These are phyloP conservation scores for Betula pendula DNA, from an alignment of 306 rosid species.

Conservation along the genomic window DNA sequence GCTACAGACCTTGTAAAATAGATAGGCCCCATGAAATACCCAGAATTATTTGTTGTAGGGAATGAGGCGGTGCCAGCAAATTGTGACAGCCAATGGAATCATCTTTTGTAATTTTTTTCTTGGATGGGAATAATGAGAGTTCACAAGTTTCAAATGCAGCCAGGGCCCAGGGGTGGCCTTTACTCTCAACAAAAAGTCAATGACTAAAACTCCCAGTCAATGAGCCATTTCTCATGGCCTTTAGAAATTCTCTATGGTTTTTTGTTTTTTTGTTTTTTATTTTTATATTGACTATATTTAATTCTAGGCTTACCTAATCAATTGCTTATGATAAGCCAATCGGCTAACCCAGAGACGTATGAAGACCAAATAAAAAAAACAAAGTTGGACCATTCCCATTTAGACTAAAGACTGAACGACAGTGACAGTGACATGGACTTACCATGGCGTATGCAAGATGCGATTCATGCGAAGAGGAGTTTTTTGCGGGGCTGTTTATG, in stretches of 20 bases:
- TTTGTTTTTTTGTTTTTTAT: neutral
- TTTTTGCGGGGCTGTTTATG: too few species aligned
- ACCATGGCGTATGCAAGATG: neutral
- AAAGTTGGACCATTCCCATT: neutral
- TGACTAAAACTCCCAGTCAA: neutral
- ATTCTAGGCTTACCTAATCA: neutral
- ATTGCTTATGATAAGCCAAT: neutral
- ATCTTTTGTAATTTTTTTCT: too few species aligned
- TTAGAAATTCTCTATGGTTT: neutral
- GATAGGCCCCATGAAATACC: too few species aligned
- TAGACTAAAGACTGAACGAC: neutral
- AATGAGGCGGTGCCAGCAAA: neutral
- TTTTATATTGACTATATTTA: neutral
- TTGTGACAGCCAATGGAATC: neutral
- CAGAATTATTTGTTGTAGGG: neutral
- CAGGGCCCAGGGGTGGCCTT: neutral
- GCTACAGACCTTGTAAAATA: too few species aligned
- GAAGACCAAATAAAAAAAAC: neutral
- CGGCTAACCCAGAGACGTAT: neutral
- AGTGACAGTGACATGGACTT: neutral
- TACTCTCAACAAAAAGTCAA: neutral
- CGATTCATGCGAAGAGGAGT: too few species aligned
- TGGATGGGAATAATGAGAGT: neutral
- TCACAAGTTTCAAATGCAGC: neutral
- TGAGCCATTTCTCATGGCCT: neutral